Evolutionary conservation across 75 land plant species (phyloP).

Genomic region (Picea sitchensis): DNA sequence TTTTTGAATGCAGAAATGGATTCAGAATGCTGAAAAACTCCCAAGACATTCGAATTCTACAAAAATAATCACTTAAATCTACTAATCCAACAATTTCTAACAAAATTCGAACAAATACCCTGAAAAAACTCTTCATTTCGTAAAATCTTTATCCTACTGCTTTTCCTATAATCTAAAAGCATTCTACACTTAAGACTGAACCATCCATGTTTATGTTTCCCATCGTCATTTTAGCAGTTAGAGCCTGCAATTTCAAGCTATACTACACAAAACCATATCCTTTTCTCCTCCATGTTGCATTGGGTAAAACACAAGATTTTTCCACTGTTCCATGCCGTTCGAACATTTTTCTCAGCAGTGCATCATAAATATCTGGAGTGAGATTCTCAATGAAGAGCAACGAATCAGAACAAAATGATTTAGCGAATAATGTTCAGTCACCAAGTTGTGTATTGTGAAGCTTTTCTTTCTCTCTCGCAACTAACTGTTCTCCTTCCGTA

Average conservation of each 20-base stretch:
- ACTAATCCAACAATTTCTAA: no score
- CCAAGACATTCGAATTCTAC: no score
- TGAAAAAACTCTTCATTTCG: no score
- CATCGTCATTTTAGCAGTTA: slow-evolving; percentile 17
- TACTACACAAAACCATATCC: slow-evolving; percentile 32
- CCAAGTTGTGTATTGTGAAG: slow-evolving; percentile 16
- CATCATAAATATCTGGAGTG: slow-evolving; percentile 25
- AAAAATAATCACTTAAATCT: no score
- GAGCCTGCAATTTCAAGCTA: slow-evolving; percentile 23
- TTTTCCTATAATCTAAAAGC: slow-evolving; percentile 18
- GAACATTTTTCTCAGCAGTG: slow-evolving; percentile 13
- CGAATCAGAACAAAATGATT: slow-evolving; percentile 24
- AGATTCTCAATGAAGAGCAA: slow-evolving; percentile 27
- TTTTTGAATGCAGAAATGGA: no score
- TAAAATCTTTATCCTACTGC: no score
- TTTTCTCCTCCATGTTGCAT: slow-evolving; percentile 19
- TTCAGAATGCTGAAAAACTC: no score
- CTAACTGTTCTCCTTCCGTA: slow-evolving; percentile 11
- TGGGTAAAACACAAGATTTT: slow-evolving; percentile 21
- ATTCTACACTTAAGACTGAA: slow-evolving; percentile 22
- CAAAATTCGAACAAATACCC: no score
- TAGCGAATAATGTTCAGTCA: slow-evolving; percentile 13
- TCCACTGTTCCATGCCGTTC: slow-evolving; percentile 22
- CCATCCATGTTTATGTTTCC: slow-evolving; percentile 33
- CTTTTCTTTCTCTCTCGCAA: slow-evolving; percentile 17